phyloP scores from a whole-genome alignment of 1,284 basidiomycete species.

The Cystobasidium pallidum region DNA sequence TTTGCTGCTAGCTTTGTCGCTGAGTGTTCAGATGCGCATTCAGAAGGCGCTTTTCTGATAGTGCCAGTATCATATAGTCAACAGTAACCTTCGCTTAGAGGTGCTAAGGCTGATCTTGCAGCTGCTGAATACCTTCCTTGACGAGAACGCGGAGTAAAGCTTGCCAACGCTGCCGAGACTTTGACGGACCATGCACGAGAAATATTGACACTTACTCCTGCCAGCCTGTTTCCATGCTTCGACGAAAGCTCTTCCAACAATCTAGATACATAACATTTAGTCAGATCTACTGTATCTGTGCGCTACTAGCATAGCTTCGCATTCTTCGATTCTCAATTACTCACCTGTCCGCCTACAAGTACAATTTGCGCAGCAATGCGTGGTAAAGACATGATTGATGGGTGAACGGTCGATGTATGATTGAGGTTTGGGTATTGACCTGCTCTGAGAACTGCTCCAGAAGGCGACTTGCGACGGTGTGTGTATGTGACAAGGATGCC shows the following conservation, averaged over 20 bases:
- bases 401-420: background rate
- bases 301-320: no score
- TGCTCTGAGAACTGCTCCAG: background rate
- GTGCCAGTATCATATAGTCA: no score
- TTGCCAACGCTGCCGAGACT: slow-evolving; percentile 4
- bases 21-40: no score
- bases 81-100: background rate
- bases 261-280: slow-evolving; percentile 59
- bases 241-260: slow-evolving; percentile 85
- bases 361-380: slow-evolving; percentile 30
- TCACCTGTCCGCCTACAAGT: slow-evolving; percentile 27
- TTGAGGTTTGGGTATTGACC: background rate
- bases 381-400: slow-evolving; percentile 24
- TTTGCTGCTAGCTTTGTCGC: no score
- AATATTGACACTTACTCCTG: slow-evolving; percentile 68
- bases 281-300: background rate
- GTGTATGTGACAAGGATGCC: slow-evolving; percentile 8
- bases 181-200: background rate
- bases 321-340: background rate
- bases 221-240: slow-evolving; percentile 91
- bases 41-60: no score
- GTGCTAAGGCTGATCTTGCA: background rate
- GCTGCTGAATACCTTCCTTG: background rate
- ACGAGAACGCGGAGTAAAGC: background rate
- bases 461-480: background rate